Percentiles rank a stretch among this genome's conserved stretches.
These are phyloP conservation scores for Erysimum cheiranthoides DNA, from an alignment of 345 rosid genomes.

Conservation along the genomic window DNA sequence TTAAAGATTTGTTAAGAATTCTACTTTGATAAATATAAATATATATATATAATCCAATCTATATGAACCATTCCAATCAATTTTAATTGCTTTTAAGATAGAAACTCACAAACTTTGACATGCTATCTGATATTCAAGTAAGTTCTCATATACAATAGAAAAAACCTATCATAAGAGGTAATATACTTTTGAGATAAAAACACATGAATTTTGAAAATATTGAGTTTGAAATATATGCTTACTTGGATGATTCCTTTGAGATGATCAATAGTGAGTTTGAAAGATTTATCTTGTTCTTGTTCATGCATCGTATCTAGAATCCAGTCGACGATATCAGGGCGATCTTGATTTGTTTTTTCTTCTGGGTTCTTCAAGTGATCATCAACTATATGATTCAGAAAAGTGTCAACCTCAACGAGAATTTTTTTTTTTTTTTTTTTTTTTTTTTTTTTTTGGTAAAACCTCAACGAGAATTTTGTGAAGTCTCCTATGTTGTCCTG, in stretches of 20 bases:
- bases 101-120: too few relatives aligned
- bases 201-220: background rate
- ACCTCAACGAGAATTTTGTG: background rate
- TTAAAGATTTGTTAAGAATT: background rate
- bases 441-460: too few relatives aligned
- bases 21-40: background rate
- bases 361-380: background rate
- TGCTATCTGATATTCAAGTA: too few relatives aligned
- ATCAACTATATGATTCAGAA: conserved; percentile 16
- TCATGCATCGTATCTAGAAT: background rate
- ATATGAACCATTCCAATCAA: too few relatives aligned
- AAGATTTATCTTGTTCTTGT: conserved; percentile 21
- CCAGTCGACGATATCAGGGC: conserved; percentile 30
- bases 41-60: too few relatives aligned
- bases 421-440: too few relatives aligned
- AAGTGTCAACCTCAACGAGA: background rate
- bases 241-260: conserved; percentile 28
- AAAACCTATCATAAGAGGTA: background rate
- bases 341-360: conserved; percentile 11
- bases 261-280: conserved; percentile 36
- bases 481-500: background rate
- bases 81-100: too few relatives aligned
- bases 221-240: background rate
- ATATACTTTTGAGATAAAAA: background rate
- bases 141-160: too few relatives aligned